A percentile compares a stretch with the other conserved stretches of the same genome.
Evolutionary conservation across 2,329 filamentous ascomycete species (phyloP).

Genomic region (Fusarium globosum): DNA sequence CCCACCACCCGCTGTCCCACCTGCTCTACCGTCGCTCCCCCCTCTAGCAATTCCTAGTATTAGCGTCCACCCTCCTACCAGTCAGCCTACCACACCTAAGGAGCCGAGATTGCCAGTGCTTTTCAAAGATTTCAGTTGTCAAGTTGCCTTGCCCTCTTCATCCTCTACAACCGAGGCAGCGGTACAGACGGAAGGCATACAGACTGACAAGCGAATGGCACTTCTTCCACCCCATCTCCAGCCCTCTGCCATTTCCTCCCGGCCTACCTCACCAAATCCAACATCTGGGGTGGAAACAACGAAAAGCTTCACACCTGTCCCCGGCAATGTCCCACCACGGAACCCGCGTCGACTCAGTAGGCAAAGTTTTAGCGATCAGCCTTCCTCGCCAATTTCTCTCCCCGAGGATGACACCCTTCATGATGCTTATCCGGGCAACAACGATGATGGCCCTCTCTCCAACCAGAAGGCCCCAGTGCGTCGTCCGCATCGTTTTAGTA

Average conservation of each 20-base stretch:
- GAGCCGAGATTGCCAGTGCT: constrained; percentile 82
- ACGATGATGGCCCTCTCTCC: constrained; percentile 80
- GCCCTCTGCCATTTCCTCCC: constrained; percentile 77
- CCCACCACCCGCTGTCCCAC: neutral
- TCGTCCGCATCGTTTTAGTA: constrained; percentile 80
- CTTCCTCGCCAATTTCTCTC: constrained; percentile 59
- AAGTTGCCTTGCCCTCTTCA: constrained; percentile 65
- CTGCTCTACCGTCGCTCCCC: constrained; percentile 46
- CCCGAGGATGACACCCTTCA: constrained; percentile 57
- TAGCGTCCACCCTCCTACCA: constrained; percentile 88
- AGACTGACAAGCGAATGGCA: constrained; percentile 80
- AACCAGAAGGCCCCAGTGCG: constrained; percentile 69
- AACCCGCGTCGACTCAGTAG: constrained; percentile 68
- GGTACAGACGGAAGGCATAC: constrained; percentile 91
- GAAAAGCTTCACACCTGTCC: constrained; percentile 63
- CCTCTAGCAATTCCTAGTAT: constrained; percentile 81
- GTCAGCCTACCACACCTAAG: constrained; percentile 81
- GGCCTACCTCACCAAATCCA: constrained; percentile 65
- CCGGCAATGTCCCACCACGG: constrained; percentile 66
- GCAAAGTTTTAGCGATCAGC: constrained; percentile 59
- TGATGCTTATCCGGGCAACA: constrained; percentile 81
- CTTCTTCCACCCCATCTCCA: constrained; percentile 82
- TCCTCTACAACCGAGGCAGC: constrained; percentile 49
- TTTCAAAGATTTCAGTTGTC: constrained; percentile 83
- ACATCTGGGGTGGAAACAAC: constrained; percentile 45